Evolutionary conservation across 371 early-diverging fungal species (phyloP).

Genomic region (Thermomucor indicae-seudaticae): DNA sequence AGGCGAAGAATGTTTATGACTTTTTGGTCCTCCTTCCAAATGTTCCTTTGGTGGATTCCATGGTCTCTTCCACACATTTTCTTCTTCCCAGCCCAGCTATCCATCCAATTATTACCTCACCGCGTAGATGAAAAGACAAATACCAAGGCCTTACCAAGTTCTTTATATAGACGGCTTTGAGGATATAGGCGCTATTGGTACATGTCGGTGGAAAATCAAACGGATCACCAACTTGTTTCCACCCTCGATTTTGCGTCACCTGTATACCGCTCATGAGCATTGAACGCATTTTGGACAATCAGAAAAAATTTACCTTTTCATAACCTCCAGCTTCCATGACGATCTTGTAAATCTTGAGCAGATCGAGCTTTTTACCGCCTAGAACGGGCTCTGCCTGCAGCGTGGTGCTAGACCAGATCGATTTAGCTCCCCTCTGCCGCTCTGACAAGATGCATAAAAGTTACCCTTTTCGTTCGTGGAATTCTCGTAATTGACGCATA

Average conservation of each 20-base stretch:
- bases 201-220: conserved; percentile 83
- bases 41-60: conserved; percentile 43
- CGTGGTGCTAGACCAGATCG: conserved; percentile 45
- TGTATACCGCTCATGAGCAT: conserved; percentile 8
- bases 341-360: conserved; percentile 65
- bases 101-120: background rate
- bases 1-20: conserved; percentile 10
- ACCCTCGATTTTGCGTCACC: conserved; percentile 75
- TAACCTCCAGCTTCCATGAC: conserved; percentile 75
- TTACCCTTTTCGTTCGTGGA: conserved; percentile 74
- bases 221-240: conserved; percentile 74
- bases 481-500: conserved; percentile 65
- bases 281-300: background rate
- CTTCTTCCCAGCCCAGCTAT: conserved; percentile 49
- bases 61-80: conserved; percentile 37
- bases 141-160: conserved; percentile 41
- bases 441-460: background rate
- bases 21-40: conserved; percentile 5
- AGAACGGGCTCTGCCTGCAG: conserved; percentile 76
- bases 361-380: conserved; percentile 76
- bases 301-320: conserved; percentile 53
- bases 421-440: background rate
- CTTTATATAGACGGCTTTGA: conserved; percentile 72
- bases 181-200: conserved; percentile 80
- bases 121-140: background rate